Base-by-base conservation (phyloP, 1,139 yeast genomes). In the Debaryomyces coudertii region DNA sequence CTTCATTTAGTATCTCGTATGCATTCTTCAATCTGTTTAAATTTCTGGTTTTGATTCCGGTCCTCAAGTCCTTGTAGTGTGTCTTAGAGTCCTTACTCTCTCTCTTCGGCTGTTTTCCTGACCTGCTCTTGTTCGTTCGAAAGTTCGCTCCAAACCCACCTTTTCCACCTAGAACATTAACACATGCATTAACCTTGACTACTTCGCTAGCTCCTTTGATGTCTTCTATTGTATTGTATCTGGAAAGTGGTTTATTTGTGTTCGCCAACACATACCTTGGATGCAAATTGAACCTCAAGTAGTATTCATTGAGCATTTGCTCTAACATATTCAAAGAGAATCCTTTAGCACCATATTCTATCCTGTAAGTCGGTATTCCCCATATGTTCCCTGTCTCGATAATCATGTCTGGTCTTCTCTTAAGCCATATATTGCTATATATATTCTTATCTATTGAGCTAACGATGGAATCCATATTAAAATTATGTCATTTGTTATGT, bases 131-230 rank as follows among this genome's bases (percentile, higher is more conserved):
- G 23, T 22, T 69, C 3, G 73, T 71, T 31, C 69, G 65, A 42
- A 77, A 57, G 56, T 69, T 61, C 20, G 73, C 64, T 1, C 80
- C 81, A 57, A 76, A 73, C 2, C 81, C 82, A 29, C 82, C 82
- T 58, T 77, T 77, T 18, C 82, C 82, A 12, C 82, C 81, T 14
- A 31, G 23, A 14, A 40, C 36, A 8, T 27, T 7, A 7, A 30
- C 22, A 3, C 7, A 23, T 23, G 36, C 35, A 23, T 14, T 30
- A 18, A 40, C 31, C 11, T 6, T 30, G 5, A 31, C 20, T 7
- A 31, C 14, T 6, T 22, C 36, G 4, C 12, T 15, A 20, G 24
- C 3, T 8, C 36, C 24, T 2, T 5, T 22, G 9, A 40, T 8
- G 7, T 31, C 24, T 14, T 22, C 23, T 9, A 40, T 2, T 14